Evolutionary conservation across 2,329 filamentous ascomycete species (phyloP).

Genomic region (Epichloe sp.): DNA sequence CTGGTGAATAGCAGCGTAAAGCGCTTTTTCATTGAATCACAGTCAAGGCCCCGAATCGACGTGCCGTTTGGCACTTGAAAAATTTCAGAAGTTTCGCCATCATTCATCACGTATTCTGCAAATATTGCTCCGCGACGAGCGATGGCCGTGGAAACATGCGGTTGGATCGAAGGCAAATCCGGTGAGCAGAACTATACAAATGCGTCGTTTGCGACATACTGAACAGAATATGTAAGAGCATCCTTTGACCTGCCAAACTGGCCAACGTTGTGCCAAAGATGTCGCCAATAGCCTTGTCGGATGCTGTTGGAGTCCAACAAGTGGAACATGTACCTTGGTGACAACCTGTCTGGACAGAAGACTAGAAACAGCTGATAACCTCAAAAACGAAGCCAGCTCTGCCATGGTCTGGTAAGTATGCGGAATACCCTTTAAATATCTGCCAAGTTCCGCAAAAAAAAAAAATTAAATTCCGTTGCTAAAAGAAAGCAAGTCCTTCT

Average conservation of each 20-base stretch:
- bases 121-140: neutral
- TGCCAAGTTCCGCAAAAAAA: neutral
- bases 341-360: conserved; percentile 9
- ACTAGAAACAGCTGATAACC: neutral
- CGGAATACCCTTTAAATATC: neutral
- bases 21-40: neutral
- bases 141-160: conserved; percentile 7
- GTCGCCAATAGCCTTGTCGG: conserved; percentile 8
- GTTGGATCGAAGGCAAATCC: conserved; percentile 11
- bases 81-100: neutral
- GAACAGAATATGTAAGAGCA: conserved; percentile 4
- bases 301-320: conserved; percentile 9
- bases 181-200: conserved; percentile 1
- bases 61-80: neutral
- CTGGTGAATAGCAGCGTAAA: neutral
- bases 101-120: neutral
- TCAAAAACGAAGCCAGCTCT: neutral
- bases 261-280: conserved; percentile 11
- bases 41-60: neutral
- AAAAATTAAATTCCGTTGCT: too few relatives aligned
- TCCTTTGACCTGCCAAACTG: conserved; percentile 9
- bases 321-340: conserved; percentile 6
- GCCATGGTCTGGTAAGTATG: conserved; percentile 5
- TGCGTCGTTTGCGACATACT: neutral
- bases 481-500: neutral